A percentile compares a stretch with the other conserved stretches of the same genome.
phyloP scores from a whole-genome alignment of 2,329 filamentous ascomycete species.

The Purpureocillium lavendulum region DNA sequence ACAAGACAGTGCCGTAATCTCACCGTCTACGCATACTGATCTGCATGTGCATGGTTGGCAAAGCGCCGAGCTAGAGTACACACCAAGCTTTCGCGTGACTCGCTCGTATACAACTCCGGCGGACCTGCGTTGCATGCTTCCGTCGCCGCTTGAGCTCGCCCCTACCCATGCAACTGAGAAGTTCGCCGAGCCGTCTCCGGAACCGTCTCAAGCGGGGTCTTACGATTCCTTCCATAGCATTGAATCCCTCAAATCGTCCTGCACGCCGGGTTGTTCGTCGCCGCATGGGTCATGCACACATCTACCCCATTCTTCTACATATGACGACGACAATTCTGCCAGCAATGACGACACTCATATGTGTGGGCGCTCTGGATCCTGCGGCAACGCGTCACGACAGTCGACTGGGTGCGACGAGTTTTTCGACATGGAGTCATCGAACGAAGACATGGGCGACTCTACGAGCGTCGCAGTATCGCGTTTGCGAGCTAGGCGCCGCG shows the following conservation, averaged over 20 bases:
- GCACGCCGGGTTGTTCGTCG: background rate
- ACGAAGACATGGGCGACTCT: background rate
- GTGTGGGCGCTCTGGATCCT: too few species aligned
- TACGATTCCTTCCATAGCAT: slow-evolving; percentile 46
- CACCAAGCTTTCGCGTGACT: background rate
- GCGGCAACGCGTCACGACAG: too few species aligned
- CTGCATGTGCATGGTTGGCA: too few species aligned
- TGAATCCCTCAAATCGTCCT: slow-evolving; percentile 41
- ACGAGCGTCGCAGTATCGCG: background rate
- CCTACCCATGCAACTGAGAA: background rate
- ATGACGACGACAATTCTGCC: too few species aligned
- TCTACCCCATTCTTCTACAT: slow-evolving; percentile 31
- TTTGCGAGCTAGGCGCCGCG: background rate
- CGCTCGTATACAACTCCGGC: too few species aligned
- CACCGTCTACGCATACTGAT: too few species aligned
- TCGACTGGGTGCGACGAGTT: background rate
- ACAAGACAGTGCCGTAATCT: too few species aligned
- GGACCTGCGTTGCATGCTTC: too few species aligned
- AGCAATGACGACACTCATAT: too few species aligned
- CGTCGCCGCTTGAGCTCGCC: background rate
- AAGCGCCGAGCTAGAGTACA: slow-evolving; percentile 2
- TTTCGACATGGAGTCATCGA: slow-evolving; percentile 1
- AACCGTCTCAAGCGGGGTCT: slow-evolving; percentile 9
- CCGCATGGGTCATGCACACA: too few species aligned
- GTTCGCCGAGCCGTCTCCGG: slow-evolving; percentile 17